These are phyloP conservation scores for Fonsecaea nubica DNA, from an alignment of 2,329 filamentous ascomycete genomes.

Conservation along the genomic window DNA sequence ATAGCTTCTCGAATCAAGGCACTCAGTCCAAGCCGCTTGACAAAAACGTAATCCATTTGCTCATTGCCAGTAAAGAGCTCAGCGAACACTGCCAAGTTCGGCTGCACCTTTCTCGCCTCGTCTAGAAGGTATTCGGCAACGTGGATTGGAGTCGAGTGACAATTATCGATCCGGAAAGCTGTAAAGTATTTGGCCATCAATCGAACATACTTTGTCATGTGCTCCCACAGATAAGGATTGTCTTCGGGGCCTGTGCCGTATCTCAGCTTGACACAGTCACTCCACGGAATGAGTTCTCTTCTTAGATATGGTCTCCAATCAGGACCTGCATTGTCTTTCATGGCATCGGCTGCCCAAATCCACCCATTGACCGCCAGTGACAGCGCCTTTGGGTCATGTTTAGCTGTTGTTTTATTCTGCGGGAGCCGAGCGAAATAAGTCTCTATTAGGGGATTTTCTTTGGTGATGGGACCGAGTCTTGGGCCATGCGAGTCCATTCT, in stretches of 20 bases:
- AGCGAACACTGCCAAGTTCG: slow-evolving; percentile 88
- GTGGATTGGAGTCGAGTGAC: slow-evolving; percentile 92
- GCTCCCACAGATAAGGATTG: slow-evolving; percentile 92
- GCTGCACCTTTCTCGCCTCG: slow-evolving; percentile 84
- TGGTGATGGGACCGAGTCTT: slow-evolving; percentile 78
- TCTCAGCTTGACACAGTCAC: slow-evolving; percentile 95
- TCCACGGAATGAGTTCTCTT: slow-evolving; percentile 96
- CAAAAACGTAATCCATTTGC: slow-evolving; percentile 94
- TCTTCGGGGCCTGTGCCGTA: slow-evolving; percentile 83
- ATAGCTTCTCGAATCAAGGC: slow-evolving; percentile 95
- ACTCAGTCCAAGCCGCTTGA: slow-evolving; percentile 88
- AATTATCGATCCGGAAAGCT: slow-evolving; percentile 97
- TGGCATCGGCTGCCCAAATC: slow-evolving; percentile 97
- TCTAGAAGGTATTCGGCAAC: slow-evolving; percentile 96
- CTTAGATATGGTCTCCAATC: slow-evolving; percentile 91
- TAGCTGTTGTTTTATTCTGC: slow-evolving; percentile 75
- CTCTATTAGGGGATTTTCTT: slow-evolving; percentile 83
- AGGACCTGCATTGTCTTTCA: slow-evolving; percentile 91
- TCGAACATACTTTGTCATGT: slow-evolving; percentile 91
- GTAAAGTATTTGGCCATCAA: slow-evolving; percentile 94
- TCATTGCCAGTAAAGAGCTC: slow-evolving; percentile 96
- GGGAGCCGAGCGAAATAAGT: slow-evolving; percentile 93
- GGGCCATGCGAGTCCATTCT: slow-evolving; percentile 92
- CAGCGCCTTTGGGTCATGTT: slow-evolving; percentile 76
- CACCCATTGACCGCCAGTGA: slow-evolving; percentile 95